phyloP scores from a whole-genome alignment of 129 eudicot species.

The Pittosporum tobira region DNA sequence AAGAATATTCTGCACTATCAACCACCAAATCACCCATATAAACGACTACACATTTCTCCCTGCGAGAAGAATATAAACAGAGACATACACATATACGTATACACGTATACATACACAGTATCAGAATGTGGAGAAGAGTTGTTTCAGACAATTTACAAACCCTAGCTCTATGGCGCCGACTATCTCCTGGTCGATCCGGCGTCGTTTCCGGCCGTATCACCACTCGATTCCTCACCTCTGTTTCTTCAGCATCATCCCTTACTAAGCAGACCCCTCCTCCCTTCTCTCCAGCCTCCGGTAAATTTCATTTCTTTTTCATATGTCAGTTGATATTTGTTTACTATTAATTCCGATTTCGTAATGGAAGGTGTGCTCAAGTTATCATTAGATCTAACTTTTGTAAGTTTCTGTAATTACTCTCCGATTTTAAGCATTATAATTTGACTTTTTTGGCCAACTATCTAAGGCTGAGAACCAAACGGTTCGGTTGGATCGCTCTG shows the following conservation, averaged over 20 bases:
- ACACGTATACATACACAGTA: no score
- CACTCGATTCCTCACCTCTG: slow-evolving; percentile 1
- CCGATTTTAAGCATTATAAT: no score
- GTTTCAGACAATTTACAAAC: slow-evolving; percentile 10
- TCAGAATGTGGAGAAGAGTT: slow-evolving; percentile 21
- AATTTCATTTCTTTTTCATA: neutral
- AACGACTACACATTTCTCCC: no score
- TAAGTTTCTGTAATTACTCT: no score
- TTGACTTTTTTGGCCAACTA: no score
- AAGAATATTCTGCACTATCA: no score
- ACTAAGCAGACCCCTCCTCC: slow-evolving; percentile 12
- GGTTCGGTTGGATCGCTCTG: no score
- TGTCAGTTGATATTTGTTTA: neutral
- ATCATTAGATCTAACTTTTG: no score
- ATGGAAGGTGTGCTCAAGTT: neutral
- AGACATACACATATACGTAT: no score
- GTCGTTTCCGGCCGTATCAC: neutral
- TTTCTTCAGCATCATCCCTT: neutral
- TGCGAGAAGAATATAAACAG: no score
- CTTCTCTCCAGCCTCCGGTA: slow-evolving; percentile 21
- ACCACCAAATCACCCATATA: no score
- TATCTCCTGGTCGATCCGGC: neutral
- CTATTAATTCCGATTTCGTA: neutral
- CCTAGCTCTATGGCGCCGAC: slow-evolving; percentile 13
- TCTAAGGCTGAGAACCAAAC: no score